Evolutionary conservation across 1,139 yeast species (phyloP).

Genomic region (Yarrowia galli): DNA sequence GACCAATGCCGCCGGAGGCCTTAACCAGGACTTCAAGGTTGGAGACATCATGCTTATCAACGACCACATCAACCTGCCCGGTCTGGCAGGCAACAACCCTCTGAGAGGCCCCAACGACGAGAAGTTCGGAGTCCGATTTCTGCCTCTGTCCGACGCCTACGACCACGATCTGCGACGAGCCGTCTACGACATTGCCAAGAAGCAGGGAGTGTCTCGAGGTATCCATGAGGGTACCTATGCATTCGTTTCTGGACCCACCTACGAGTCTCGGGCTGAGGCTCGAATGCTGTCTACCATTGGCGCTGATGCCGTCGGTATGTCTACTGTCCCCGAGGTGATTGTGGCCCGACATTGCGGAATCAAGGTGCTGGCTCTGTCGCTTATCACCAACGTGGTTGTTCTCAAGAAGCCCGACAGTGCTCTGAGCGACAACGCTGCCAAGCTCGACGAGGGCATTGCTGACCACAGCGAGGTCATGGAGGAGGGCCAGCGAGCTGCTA

Average conservation of each 20-base stretch:
- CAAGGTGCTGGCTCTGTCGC: conserved; percentile 79
- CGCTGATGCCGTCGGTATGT: conserved; percentile 97
- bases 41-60: conserved; percentile 91
- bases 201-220: conserved; percentile 61
- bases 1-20: conserved; percentile 96
- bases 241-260: conserved; percentile 92
- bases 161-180: conserved; percentile 67
- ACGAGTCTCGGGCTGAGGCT: conserved; percentile 93
- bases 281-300: conserved; percentile 74
- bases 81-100: conserved; percentile 87
- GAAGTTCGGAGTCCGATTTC: conserved; percentile 82
- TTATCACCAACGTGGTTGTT: conserved; percentile 86
- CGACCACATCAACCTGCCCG: conserved; percentile 91
- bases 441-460: conserved; percentile 80
- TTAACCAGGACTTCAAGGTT: conserved; percentile 67
- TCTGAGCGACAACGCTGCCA: conserved; percentile 52
- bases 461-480: conserved; percentile 88
- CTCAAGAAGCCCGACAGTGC: conserved; percentile 69
- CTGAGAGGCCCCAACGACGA: conserved; percentile 86
- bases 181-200: conserved; percentile 59
- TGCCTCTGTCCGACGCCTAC: conserved; percentile 89
- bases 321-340: conserved; percentile 94
- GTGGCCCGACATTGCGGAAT: conserved; percentile 90
- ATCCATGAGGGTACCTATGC: conserved; percentile 88
- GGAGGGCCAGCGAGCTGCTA: conserved; percentile 79